A percentile compares a stretch with the other conserved stretches of the same genome.
Evolutionary conservation across 2,329 filamentous ascomycete genomes (phyloP).

Genomic region (Zymoseptoria tritici): DNA sequence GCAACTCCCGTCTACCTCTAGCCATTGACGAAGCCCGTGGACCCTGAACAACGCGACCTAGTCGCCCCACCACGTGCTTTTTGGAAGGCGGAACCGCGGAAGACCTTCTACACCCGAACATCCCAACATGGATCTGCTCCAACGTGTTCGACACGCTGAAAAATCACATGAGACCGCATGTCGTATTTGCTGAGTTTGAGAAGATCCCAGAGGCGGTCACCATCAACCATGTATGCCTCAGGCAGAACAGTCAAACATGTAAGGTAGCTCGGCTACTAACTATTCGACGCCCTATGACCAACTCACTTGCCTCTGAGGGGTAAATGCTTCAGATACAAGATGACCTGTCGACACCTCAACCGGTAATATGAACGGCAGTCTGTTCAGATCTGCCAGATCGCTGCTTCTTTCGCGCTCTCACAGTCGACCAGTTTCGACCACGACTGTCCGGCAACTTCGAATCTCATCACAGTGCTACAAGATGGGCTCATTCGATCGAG

Average conservation of each 20-base stretch:
- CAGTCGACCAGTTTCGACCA: background rate
- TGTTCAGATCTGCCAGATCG: background rate
- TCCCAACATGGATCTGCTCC: background rate
- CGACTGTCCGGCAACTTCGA: background rate
- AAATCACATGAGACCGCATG: background rate
- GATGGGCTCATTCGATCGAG: constrained; percentile 9
- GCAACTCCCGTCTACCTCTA: background rate
- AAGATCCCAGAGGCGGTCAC: background rate
- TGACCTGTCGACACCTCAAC: background rate
- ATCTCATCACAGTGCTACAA: background rate
- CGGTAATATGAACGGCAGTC: background rate
- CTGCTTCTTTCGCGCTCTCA: background rate
- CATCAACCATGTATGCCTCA: background rate
- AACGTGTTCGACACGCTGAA: background rate
- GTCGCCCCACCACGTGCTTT: background rate
- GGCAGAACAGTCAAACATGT: background rate
- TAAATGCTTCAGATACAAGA: background rate
- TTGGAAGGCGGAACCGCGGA: background rate
- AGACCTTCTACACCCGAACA: background rate
- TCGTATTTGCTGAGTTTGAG: background rate
- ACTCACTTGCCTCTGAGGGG: background rate
- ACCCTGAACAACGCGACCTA: background rate
- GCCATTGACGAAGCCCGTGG: background rate
- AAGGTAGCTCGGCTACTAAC: background rate
- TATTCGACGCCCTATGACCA: background rate